Conservation (phyloP, 805 yeast genomes). For the Torulaspora indica region DNA sequence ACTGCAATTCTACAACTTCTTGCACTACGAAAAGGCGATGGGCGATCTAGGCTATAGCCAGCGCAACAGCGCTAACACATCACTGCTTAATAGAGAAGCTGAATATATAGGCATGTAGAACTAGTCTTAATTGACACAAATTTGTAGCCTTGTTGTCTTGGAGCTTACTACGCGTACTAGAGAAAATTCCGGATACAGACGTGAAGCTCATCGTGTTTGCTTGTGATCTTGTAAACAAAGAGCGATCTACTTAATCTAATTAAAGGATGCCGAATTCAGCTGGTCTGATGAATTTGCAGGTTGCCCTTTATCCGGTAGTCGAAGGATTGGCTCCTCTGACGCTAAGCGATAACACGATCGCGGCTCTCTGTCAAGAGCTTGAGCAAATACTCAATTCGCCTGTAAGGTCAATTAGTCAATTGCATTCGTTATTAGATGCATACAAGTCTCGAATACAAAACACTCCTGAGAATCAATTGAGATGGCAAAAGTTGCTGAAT, state of each 20-base stretch:
- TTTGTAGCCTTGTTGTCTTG: background rate
- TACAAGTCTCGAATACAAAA: slow-evolving; percentile 18
- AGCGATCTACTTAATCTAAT: no score
- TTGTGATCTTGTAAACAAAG: slow-evolving; percentile 1
- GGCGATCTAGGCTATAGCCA: slow-evolving; percentile 50
- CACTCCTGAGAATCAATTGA: slow-evolving; percentile 13
- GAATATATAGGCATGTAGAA: slow-evolving; percentile 34
- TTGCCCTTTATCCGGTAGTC: slow-evolving; percentile 19
- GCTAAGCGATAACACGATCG: slow-evolving; percentile 18
- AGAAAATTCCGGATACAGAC: background rate
- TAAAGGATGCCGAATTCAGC: background rate
- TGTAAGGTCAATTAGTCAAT: slow-evolving; percentile 15
- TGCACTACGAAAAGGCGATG: slow-evolving; percentile 52
- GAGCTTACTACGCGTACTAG: background rate
- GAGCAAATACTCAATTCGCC: slow-evolving; percentile 18
- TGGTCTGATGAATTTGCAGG: slow-evolving; percentile 23
- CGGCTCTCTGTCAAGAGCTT: slow-evolving; percentile 19
- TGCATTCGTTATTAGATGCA: slow-evolving; percentile 21
- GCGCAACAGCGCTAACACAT: slow-evolving; percentile 31
- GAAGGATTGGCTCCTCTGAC: slow-evolving; percentile 28
- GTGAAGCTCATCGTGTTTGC: background rate
- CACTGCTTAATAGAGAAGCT: slow-evolving; percentile 41
- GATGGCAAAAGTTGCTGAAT: slow-evolving; percentile 25
- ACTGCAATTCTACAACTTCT: slow-evolving; percentile 67
- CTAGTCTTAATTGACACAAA: slow-evolving; percentile 1